These are phyloP conservation scores for Mucor saturninus DNA, from an alignment of 371 early-diverging fungal genomes.

Conservation along the genomic window DNA sequence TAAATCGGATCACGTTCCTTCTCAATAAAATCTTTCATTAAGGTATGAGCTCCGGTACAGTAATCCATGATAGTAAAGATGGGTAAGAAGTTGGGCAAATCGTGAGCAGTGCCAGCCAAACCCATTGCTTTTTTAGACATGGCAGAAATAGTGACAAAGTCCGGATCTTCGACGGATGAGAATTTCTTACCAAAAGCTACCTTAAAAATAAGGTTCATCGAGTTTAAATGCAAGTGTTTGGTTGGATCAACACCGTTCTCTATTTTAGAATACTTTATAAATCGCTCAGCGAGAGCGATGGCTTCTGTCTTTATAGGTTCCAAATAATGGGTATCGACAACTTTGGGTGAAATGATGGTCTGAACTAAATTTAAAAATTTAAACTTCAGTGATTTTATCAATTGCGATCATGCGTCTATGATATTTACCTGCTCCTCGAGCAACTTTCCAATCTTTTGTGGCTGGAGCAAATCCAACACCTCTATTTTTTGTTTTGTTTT, in stretches of 20 bases:
- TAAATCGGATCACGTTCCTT: conserved; percentile 11
- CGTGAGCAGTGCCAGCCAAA: conserved; percentile 10
- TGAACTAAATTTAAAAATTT: too few species aligned
- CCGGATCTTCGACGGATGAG: conserved; percentile 16
- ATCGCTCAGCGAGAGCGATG: not conserved
- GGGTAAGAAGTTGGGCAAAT: conserved; percentile 18
- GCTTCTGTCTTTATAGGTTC: conserved; percentile 10
- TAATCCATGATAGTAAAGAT: conserved; percentile 5
- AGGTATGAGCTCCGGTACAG: not conserved
- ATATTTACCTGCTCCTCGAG: too few species aligned
- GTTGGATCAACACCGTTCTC: not conserved
- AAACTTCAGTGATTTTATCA: too few species aligned
- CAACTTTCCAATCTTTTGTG: too few species aligned
- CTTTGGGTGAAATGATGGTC: too few species aligned
- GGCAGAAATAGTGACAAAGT: not conserved
- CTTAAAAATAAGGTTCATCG: conserved; percentile 18
- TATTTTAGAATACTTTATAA: not conserved
- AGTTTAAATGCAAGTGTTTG: conserved; percentile 1
- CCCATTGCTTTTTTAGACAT: not conserved
- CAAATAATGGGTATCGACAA: not conserved
- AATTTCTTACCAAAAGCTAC: conserved; percentile 7
- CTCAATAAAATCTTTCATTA: not conserved
- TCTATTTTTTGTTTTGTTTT: too few species aligned
- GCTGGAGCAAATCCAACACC: too few species aligned
- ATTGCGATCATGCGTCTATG: too few species aligned